Conservation (phyloP, 768 basidiomycete genomes). For the Hydnomerulius pinastri region DNA sequence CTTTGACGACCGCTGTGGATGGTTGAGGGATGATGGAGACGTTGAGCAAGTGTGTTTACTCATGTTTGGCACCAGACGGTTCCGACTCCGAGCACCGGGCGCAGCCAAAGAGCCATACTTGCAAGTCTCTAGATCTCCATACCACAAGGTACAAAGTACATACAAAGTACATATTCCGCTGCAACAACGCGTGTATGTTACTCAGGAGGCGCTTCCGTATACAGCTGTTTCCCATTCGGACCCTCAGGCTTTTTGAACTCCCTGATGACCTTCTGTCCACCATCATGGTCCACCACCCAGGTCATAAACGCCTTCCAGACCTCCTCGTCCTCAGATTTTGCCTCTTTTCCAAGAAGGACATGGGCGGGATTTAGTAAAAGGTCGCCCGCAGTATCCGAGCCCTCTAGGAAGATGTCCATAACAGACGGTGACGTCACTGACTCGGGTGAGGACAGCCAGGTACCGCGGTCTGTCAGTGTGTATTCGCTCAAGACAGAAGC, state of each 20-base stretch:
- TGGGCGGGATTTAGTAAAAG: conserved; percentile 51
- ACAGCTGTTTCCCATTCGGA: conserved; percentile 29
- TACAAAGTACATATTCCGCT: too few species aligned
- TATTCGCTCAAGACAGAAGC: conserved; percentile 52
- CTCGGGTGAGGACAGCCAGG: conserved; percentile 44
- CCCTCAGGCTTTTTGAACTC: conserved; percentile 35
- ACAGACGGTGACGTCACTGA: conserved; percentile 31
- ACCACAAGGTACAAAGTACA: too few species aligned
- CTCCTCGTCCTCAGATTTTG: conserved; percentile 22
- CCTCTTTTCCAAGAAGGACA: conserved; percentile 39
- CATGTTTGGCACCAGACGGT: neutral
- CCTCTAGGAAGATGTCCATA: conserved; percentile 43
- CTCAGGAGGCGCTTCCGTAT: conserved; percentile 30
- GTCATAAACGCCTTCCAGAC: conserved; percentile 42
- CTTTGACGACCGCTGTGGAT: neutral
- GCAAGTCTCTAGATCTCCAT: too few species aligned
- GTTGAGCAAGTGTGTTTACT: too few species aligned
- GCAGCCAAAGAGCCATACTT: too few species aligned
- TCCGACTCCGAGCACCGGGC: neutral
- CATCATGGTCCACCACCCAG: conserved; percentile 42
- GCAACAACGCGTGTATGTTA: too few species aligned
- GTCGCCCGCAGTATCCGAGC: conserved; percentile 40
- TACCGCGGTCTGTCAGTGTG: conserved; percentile 54
- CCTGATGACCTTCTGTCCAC: conserved; percentile 46
- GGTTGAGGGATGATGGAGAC: too few species aligned